A percentile compares a stretch with the other conserved stretches of the same genome.
Evolutionary conservation across 1,284 basidiomycete genomes (phyloP).

Genomic region (Naganishia albida): DNA sequence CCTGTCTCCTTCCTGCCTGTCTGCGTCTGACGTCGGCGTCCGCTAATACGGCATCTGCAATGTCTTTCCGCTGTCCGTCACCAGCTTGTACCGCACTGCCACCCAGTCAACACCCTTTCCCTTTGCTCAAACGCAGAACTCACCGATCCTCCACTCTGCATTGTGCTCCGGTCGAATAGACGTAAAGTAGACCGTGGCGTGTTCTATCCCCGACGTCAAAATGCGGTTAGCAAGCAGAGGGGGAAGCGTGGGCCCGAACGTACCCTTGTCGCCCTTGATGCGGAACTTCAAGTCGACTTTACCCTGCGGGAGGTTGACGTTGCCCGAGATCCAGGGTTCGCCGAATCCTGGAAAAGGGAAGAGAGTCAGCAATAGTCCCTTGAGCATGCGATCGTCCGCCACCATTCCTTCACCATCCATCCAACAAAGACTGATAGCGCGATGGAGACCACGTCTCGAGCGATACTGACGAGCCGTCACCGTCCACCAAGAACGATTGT

Average conservation of each 20-base stretch:
- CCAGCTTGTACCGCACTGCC: slow-evolving; percentile 53
- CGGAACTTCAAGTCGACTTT: slow-evolving; percentile 53
- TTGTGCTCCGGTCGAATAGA: slow-evolving; percentile 51
- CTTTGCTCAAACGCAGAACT: slow-evolving; percentile 27
- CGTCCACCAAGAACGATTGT: too few relatives aligned
- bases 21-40: background rate
- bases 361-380: background rate
- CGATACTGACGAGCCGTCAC: too few relatives aligned
- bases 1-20: background rate
- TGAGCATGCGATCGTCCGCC: background rate
- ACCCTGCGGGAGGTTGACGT: slow-evolving; percentile 54
- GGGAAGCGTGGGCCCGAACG: slow-evolving; percentile 4
- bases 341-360: slow-evolving; percentile 42
- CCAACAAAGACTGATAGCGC: too few relatives aligned
- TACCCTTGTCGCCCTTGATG: slow-evolving; percentile 46
- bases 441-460: too few relatives aligned
- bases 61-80: slow-evolving; percentile 48
- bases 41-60: slow-evolving; percentile 39
- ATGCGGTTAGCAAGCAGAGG: background rate
- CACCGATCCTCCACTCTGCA: slow-evolving; percentile 51
- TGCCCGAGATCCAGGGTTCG: slow-evolving; percentile 54
- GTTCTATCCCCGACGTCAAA: too few relatives aligned
- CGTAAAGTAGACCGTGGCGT: slow-evolving; percentile 54
- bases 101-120: background rate
- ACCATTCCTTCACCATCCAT: too few relatives aligned